These are phyloP conservation scores for Aureobasidium sp. DNA, from an alignment of 2,329 filamentous ascomycete genomes.

Conservation along the genomic window DNA sequence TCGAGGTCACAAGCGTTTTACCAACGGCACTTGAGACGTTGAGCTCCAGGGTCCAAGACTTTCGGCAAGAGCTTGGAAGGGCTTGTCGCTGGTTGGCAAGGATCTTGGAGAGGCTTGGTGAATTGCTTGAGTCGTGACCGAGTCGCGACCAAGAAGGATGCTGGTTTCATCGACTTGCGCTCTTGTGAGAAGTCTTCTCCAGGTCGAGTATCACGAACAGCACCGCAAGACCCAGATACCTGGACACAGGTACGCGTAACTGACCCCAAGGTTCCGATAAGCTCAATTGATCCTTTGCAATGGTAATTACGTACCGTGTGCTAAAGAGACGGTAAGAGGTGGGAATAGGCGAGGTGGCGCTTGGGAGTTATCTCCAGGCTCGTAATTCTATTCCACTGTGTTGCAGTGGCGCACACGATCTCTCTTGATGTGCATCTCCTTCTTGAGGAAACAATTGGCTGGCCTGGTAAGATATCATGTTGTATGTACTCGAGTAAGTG, in stretches of 20 bases:
- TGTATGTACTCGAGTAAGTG: too few species aligned
- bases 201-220: neutral
- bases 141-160: neutral
- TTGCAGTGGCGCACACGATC: neutral
- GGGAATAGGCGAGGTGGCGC: neutral
- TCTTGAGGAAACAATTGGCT: neutral
- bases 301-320: constrained; percentile 6
- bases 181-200: neutral
- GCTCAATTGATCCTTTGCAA: neutral
- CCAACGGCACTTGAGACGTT: neutral
- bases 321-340: neutral
- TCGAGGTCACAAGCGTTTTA: neutral
- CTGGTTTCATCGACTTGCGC: neutral
- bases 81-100: neutral
- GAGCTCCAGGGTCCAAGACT: neutral
- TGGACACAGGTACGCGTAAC: neutral
- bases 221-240: neutral
- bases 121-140: neutral
- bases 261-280: neutral
- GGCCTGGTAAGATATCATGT: neutral
- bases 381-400: neutral
- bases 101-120: neutral
- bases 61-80: neutral
- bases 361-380: neutral
- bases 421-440: neutral